phyloP scores from a whole-genome alignment of 768 basidiomycete genomes.

The Leucogyrophana mollusca region DNA sequence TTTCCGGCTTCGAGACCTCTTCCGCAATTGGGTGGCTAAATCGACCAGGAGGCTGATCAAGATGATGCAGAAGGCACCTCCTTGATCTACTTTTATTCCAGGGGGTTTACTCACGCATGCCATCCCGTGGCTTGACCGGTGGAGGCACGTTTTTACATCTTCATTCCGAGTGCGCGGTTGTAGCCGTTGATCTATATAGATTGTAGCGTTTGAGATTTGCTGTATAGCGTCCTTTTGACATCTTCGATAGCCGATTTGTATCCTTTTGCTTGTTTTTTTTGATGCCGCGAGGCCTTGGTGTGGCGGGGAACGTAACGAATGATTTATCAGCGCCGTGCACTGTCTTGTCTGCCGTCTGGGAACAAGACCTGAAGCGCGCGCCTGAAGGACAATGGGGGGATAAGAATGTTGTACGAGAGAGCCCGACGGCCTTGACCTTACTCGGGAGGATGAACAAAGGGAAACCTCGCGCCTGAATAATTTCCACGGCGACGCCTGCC shows the following conservation, averaged over 20 bases:
- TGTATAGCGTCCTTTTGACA: background rate
- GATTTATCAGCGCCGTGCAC: conserved; percentile 4
- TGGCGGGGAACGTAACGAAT: conserved; percentile 7
- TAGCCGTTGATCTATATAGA: conserved; percentile 1
- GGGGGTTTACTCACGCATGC: background rate
- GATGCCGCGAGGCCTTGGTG: conserved; percentile 23
- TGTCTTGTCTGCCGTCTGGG: background rate
- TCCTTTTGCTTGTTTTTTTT: conserved; percentile 6
- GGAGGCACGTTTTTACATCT: background rate
- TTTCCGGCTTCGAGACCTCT: conserved; percentile 24
- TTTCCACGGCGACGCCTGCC: conserved; percentile 37
- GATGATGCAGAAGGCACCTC: conserved; percentile 4
- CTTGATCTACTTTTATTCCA: too few relatives aligned
- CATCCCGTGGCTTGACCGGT: background rate
- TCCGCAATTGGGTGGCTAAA: conserved; percentile 25
- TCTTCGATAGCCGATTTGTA: conserved; percentile 14
- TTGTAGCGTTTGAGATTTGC: background rate
- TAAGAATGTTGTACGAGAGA: background rate
- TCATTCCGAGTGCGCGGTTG: conserved; percentile 1
- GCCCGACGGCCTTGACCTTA: conserved; percentile 8
- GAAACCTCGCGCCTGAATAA: conserved; percentile 19
- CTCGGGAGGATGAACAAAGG: conserved; percentile 17
- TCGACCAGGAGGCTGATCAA: conserved; percentile 9
- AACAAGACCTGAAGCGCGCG: conserved; percentile 2
- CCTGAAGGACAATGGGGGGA: conserved; percentile 5